Percentiles rank a stretch among this genome's conserved stretches.
Evolutionary conservation across 306 rosid genomes (phyloP).

Genomic region (Trifolium subterraneum): DNA sequence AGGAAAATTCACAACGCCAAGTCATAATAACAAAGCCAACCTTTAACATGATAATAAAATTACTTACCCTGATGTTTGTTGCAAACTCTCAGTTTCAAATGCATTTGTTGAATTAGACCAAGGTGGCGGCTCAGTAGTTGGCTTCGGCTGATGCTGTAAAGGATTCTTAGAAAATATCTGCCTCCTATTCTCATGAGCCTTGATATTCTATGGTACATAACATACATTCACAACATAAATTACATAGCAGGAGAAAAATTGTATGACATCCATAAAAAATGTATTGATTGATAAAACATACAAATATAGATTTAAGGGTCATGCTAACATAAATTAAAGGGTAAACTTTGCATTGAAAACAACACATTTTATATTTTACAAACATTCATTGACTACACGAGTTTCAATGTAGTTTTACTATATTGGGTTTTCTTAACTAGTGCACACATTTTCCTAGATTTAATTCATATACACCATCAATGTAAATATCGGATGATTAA

Average conservation of each 20-base stretch:
- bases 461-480: not conserved
- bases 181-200: conserved; percentile 91
- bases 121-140: conserved; percentile 78
- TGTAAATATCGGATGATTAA: not conserved
- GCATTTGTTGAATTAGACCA: conserved; percentile 72
- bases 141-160: conserved; percentile 67
- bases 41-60: conserved; percentile 3
- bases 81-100: conserved; percentile 51
- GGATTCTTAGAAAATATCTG: conserved; percentile 84
- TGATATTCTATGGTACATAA: conserved; percentile 65
- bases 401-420: too few species aligned
- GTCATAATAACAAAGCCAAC: conserved; percentile 19
- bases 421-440: too few species aligned
- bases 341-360: too few species aligned
- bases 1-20: conserved; percentile 6
- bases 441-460: too few species aligned
- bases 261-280: not conserved
- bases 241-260: not conserved
- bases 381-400: too few species aligned
- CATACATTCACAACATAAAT: conserved; percentile 14
- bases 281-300: not conserved
- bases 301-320: too few species aligned
- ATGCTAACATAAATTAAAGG: too few species aligned
- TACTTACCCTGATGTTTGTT: conserved; percentile 66
- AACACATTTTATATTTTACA: too few species aligned